phyloP scores from a whole-genome alignment of 2,329 filamentous ascomycete genomes.

The Verticillium tricorpus region DNA sequence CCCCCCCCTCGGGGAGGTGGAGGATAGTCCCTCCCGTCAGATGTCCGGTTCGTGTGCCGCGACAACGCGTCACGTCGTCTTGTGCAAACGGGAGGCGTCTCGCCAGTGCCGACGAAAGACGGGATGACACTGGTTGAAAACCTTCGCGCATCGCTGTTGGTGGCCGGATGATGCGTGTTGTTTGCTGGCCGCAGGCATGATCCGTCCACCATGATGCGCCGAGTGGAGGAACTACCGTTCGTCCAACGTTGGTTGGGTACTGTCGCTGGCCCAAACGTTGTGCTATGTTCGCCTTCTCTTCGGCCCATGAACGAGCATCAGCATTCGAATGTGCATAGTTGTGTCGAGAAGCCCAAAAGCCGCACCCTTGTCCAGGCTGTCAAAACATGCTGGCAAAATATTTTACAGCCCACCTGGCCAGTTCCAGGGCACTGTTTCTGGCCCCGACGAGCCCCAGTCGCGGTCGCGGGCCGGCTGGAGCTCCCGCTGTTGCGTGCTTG shows the following conservation, averaged over 20 bases:
- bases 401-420: too few relatives aligned
- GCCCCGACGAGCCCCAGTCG: not conserved
- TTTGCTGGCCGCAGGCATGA: not conserved
- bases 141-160: not conserved
- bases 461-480: not conserved
- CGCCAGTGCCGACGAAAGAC: not conserved
- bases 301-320: too few relatives aligned
- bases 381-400: too few relatives aligned
- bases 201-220: not conserved
- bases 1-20: too few relatives aligned
- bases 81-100: not conserved
- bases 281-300: too few relatives aligned
- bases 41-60: too few relatives aligned
- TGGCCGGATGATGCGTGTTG: not conserved
- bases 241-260: not conserved
- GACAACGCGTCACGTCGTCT: not conserved
- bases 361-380: too few relatives aligned
- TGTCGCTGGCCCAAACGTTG: not conserved
- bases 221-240: not conserved
- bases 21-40: not conserved
- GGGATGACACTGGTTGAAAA: not conserved
- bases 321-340: too few relatives aligned
- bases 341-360: too few relatives aligned
- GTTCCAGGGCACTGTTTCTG: not conserved
- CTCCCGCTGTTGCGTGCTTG: not conserved